Evolutionary conservation across 2,329 filamentous ascomycete species (phyloP).

Genomic region (Pestalotiopsis sp.): DNA sequence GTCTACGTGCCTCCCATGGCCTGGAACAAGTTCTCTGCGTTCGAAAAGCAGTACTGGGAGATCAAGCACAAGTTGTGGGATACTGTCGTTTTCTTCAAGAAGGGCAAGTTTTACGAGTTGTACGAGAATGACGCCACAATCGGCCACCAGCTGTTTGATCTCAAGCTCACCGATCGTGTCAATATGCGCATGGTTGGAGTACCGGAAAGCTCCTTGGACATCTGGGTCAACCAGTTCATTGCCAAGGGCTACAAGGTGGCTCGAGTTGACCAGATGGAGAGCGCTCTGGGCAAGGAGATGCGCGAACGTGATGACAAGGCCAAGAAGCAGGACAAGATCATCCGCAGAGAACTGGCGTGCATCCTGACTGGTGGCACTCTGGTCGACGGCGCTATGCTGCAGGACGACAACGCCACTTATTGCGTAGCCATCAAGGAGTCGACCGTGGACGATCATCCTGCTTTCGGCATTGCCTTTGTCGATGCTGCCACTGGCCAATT

Average conservation of each 20-base stretch:
- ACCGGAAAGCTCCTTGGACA: slow-evolving; percentile 90
- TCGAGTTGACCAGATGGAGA: slow-evolving; percentile 95
- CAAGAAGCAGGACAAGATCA: slow-evolving; percentile 87
- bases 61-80: slow-evolving; percentile 99
- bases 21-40: slow-evolving; percentile 84
- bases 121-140: slow-evolving; percentile 98
- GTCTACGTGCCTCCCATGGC: slow-evolving; percentile 86
- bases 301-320: slow-evolving; percentile 79
- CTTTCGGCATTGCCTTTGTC: slow-evolving; percentile 91
- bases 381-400: slow-evolving; percentile 94
- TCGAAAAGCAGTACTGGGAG: slow-evolving; percentile 99
- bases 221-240: slow-evolving; percentile 98
- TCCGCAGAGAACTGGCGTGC: slow-evolving; percentile 85
- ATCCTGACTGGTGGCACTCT: slow-evolving; percentile 91
- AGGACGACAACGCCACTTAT: slow-evolving; percentile 96
- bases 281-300: slow-evolving; percentile 96
- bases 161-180: slow-evolving; percentile 96
- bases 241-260: slow-evolving; percentile 98
- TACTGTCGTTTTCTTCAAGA: slow-evolving; percentile 99
- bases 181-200: slow-evolving; percentile 99
- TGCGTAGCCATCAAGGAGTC: slow-evolving; percentile 93
- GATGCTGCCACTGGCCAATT: slow-evolving; percentile 97
- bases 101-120: slow-evolving; percentile 98
- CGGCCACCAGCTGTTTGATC: slow-evolving; percentile 93
- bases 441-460: slow-evolving; percentile 72